Evolutionary conservation across 2,329 filamentous ascomycete genomes (phyloP), one percentile per base, ranked within the genome.

Genomic region (Sporothrix humicola): DNA sequence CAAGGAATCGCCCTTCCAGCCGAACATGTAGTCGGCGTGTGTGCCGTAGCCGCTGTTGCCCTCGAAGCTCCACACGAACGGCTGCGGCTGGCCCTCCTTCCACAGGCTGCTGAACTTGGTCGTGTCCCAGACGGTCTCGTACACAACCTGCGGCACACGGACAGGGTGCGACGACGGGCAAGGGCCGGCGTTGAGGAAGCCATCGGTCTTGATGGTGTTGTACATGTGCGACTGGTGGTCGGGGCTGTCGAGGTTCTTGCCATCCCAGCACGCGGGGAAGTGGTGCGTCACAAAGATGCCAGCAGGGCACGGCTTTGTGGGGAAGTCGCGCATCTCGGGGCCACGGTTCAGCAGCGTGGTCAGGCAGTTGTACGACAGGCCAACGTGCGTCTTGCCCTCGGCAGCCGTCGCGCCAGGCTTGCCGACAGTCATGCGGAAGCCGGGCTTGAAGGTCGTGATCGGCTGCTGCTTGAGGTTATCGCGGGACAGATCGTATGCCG

Each of bases 181-280:
- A 12, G 79, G 77, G 0, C 79, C 79, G 4, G 79, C 75, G 56
- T 76, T 76, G 4, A 56, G 69, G 66, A 76, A 76, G 54, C 77
- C 80, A 77, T 85, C 82, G 50, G 80, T 76, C 2, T 76, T 79
- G 70, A 31, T 78, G 20, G 73, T 75, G 70, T 76, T 76, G 72
- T 75, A 77, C 75, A 77, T 73, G 44, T 77, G 76, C 26, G 74
- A 75, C 73, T 77, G 76, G 79, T 90, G 87, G 78, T 72, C 70
- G 48, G 70, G 70, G 70, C 70, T 72, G 70, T 89, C 82, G 0
- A 81, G 52, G 75, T 89, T 84, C 54, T 82, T 80, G 26, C 89
- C 89, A 74, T 91, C 84, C 89, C 89, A 91, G 82, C 89, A 91
- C 48, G 76, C 72, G 31, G 76, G 76, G 76, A 77, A 77, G 73